phyloP scores from a whole-genome alignment of 2,329 filamentous ascomycete species.

The Penicillium glabrum region DNA sequence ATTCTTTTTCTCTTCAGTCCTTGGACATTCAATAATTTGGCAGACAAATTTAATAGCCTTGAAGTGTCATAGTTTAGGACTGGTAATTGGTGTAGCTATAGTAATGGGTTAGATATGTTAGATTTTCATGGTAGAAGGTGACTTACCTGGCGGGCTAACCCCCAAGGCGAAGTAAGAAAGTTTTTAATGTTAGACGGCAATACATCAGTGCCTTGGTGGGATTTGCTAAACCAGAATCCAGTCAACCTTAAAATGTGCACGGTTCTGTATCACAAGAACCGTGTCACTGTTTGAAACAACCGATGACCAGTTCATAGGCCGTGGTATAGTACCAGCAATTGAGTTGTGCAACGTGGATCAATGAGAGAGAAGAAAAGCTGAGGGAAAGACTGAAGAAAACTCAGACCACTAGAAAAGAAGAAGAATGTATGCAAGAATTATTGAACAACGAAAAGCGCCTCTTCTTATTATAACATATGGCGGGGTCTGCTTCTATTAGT shows the following conservation, averaged over 20 bases:
- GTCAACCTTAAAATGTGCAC: not conserved
- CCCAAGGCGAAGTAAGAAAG: not conserved
- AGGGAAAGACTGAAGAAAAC: not conserved
- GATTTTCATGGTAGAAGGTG: not conserved
- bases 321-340: not conserved
- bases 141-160: not conserved
- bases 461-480: not conserved
- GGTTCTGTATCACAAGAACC: not conserved
- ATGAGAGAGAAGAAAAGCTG: not conserved
- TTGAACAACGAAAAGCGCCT: not conserved
- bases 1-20: not conserved
- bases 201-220: not conserved
- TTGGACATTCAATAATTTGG: not conserved
- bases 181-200: not conserved
- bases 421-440: not conserved
- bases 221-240: not conserved
- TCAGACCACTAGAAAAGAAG: not conserved
- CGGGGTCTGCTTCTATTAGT: not conserved
- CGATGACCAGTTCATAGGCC: not conserved
- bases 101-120: not conserved
- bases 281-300: not conserved
- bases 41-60: not conserved
- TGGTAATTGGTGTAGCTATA: not conserved
- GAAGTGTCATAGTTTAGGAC: too few species aligned
- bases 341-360: not conserved